These are phyloP conservation scores for Penicillium hordei DNA, from an alignment of 2,329 filamentous ascomycete species.

Conservation along the genomic window DNA sequence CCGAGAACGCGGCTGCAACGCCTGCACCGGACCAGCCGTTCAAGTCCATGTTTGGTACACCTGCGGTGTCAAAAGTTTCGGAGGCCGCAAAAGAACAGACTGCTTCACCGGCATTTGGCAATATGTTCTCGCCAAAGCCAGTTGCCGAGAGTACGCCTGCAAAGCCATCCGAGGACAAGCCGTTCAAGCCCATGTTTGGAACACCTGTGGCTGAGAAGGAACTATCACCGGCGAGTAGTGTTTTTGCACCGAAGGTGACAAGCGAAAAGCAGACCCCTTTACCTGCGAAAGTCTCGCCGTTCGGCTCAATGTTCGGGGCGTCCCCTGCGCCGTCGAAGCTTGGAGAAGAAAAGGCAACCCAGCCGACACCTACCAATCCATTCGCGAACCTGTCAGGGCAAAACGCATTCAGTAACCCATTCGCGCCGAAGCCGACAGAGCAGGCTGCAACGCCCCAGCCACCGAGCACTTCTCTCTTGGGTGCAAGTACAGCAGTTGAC, in stretches of 20 bases:
- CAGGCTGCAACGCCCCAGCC: neutral
- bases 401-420: slow-evolving; percentile 9
- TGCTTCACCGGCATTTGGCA: slow-evolving; percentile 5
- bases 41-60: slow-evolving; percentile 8
- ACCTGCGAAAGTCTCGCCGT: slow-evolving; percentile 15
- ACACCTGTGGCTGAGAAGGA: slow-evolving; percentile 3
- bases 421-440: slow-evolving; percentile 10
- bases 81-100: neutral
- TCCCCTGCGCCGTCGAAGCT: slow-evolving; percentile 1
- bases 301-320: slow-evolving; percentile 31
- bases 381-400: slow-evolving; percentile 8
- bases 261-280: slow-evolving; percentile 3
- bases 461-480: slow-evolving; percentile 1
- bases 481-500: neutral
- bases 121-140: slow-evolving; percentile 8
- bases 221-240: neutral
- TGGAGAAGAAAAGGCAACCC: neutral
- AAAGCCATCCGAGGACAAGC: neutral
- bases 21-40: neutral
- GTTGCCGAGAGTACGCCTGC: neutral
- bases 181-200: slow-evolving; percentile 5
- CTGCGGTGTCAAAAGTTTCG: neutral
- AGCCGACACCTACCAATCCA: slow-evolving; percentile 2
- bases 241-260: slow-evolving; percentile 13
- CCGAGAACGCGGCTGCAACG: neutral